Conservation (phyloP, 257 asterid species). For the Rauvolfia tetraphylla region DNA sequence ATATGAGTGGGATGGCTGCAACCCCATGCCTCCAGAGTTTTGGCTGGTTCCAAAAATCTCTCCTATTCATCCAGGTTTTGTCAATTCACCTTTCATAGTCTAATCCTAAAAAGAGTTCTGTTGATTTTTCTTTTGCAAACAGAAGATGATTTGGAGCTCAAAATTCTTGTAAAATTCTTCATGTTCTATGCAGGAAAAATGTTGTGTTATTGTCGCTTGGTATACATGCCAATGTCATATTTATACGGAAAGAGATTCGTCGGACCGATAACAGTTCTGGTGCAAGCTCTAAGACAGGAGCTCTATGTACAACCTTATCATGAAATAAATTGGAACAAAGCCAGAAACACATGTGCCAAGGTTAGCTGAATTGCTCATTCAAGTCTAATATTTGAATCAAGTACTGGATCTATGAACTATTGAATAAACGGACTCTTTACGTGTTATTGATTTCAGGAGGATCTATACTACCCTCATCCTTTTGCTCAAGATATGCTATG, state of each 20-base stretch:
- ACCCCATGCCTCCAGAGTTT: conserved; percentile 59
- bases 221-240: conserved; percentile 64
- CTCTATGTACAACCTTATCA: conserved; percentile 34
- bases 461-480: conserved; percentile 58
- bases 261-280: conserved; percentile 31
- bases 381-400: too few species aligned
- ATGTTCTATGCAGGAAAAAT: conserved; percentile 46
- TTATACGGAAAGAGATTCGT: conserved; percentile 56
- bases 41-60: conserved; percentile 42
- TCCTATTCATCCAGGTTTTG: conserved; percentile 50
- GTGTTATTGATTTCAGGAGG: conserved; percentile 28
- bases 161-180: background rate
- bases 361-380: conserved; percentile 15
- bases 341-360: conserved; percentile 50
- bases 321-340: conserved; percentile 41
- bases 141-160: background rate
- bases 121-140: background rate
- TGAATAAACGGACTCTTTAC: too few species aligned
- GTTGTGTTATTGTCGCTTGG: conserved; percentile 47
- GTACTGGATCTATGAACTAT: too few species aligned
- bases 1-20: conserved; percentile 52
- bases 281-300: conserved; percentile 32
- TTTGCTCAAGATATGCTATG: conserved; percentile 45
- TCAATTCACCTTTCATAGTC: background rate
- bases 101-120: background rate